Evolutionary conservation across 83 land plant genomes (phyloP).

Genomic region (Thuja plicata): DNA sequence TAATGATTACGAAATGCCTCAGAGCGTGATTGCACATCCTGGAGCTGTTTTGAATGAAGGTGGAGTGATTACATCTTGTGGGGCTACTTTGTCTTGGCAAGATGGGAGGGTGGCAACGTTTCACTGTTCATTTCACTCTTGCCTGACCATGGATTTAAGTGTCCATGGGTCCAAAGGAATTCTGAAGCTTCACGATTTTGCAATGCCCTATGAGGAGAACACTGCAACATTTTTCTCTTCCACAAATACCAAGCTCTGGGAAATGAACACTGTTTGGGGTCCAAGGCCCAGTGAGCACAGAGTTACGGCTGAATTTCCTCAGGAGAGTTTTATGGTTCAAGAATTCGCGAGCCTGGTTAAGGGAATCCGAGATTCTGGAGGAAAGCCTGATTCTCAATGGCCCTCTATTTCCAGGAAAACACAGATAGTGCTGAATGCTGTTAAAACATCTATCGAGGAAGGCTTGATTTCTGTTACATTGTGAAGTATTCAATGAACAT

Average conservation of each 20-base stretch:
- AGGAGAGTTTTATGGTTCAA: slow-evolving; percentile 73
- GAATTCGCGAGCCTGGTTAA: slow-evolving; percentile 58
- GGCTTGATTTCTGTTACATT: slow-evolving; percentile 38
- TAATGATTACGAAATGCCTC: slow-evolving; percentile 58
- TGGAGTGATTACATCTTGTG: slow-evolving; percentile 72
- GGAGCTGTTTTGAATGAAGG: slow-evolving; percentile 46
- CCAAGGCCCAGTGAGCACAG: slow-evolving; percentile 24
- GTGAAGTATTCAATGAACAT: slow-evolving; percentile 1
- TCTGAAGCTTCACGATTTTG: slow-evolving; percentile 61
- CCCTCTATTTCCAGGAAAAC: slow-evolving; percentile 60
- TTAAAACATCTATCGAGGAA: slow-evolving; percentile 51
- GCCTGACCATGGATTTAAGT: slow-evolving; percentile 49
- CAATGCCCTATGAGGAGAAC: slow-evolving; percentile 64
- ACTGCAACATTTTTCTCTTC: slow-evolving; percentile 30
- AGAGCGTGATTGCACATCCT: slow-evolving; percentile 37
- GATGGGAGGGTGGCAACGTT: slow-evolving; percentile 72
- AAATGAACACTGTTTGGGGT: slow-evolving; percentile 35
- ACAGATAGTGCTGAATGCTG: slow-evolving; percentile 66
- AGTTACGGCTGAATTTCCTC: slow-evolving; percentile 45
- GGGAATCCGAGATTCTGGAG: slow-evolving; percentile 24
- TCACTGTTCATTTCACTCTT: slow-evolving; percentile 62
- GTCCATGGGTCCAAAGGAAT: slow-evolving; percentile 53
- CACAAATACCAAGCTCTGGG: slow-evolving; percentile 15
- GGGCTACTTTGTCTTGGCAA: slow-evolving; percentile 60
- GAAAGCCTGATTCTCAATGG: slow-evolving; percentile 52